These are phyloP conservation scores for Rhododendron simsii DNA, from an alignment of 148 eudicot species.

Conservation along the genomic window DNA sequence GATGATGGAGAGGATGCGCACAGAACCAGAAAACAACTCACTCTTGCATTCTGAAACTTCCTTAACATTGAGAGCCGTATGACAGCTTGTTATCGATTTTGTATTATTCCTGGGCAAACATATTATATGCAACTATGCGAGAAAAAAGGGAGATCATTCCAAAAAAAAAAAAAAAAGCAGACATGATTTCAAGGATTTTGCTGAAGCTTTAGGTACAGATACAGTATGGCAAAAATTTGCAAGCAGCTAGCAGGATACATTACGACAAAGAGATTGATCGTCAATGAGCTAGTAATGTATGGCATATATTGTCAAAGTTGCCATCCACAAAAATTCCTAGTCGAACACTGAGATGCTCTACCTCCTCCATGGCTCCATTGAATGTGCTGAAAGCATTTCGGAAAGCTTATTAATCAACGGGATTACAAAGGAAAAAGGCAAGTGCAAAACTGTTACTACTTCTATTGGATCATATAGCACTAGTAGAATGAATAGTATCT, in stretches of 20 bases:
- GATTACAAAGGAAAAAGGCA: neutral
- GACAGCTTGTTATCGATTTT: neutral
- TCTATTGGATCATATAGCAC: too few species aligned
- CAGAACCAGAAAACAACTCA: too few species aligned
- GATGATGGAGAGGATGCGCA: too few species aligned
- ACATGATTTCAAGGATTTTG: too few species aligned
- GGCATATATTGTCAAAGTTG: neutral
- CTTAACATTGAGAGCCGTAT: too few species aligned
- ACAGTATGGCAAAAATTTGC: neutral
- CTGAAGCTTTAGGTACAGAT: neutral
- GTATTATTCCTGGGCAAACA: neutral
- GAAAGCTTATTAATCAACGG: conserved; percentile 4
- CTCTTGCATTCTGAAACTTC: too few species aligned
- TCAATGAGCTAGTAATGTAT: neutral
- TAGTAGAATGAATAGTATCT: too few species aligned
- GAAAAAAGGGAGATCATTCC: neutral
- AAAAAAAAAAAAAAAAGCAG: too few species aligned
- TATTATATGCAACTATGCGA: too few species aligned
- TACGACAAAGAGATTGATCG: neutral
- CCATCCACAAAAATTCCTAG: conserved; percentile 92
- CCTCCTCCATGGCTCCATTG: conserved; percentile 68
- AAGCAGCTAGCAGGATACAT: neutral
- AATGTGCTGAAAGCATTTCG: conserved; percentile 55
- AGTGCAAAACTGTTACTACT: neutral
- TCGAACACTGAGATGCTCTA: conserved; percentile 78